phyloP scores from a whole-genome alignment of 2,329 filamentous ascomycete genomes.

The Trichoderma oligosporum region DNA sequence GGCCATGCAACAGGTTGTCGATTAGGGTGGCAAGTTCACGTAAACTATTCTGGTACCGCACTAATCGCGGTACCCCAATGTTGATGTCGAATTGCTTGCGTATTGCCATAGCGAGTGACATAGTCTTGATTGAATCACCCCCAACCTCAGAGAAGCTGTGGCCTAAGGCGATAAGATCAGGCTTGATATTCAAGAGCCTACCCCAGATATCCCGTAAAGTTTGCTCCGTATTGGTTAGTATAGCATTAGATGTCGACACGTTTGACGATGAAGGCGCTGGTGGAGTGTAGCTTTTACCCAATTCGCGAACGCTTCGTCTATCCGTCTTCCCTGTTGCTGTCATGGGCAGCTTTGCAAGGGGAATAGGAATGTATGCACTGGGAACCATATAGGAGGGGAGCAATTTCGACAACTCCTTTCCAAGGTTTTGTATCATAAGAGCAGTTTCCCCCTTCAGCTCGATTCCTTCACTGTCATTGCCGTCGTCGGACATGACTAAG shows the following conservation, averaged over 20 bases:
- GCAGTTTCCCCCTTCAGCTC: neutral
- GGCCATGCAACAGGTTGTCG: too few species aligned
- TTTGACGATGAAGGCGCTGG: too few species aligned
- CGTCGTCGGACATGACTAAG: too few species aligned
- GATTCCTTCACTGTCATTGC: too few species aligned
- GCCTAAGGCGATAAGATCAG: slow-evolving; percentile 26
- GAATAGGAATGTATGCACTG: slow-evolving; percentile 18
- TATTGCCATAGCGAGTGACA: too few species aligned
- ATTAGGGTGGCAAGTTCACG: too few species aligned
- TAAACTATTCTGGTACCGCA: too few species aligned
- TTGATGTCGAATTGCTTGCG: too few species aligned
- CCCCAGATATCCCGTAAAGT: neutral
- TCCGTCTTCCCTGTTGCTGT: slow-evolving; percentile 22
- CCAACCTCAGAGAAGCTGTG: slow-evolving; percentile 41
- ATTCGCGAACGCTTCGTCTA: slow-evolving; percentile 11
- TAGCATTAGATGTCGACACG: too few species aligned
- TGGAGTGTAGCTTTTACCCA: neutral
- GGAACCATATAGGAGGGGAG: slow-evolving; percentile 28
- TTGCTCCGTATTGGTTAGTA: neutral
- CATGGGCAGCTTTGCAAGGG: slow-evolving; percentile 18
- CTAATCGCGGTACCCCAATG: too few species aligned
- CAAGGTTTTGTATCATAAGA: neutral
- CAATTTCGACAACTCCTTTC: slow-evolving; percentile 17
- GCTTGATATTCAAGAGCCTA: neutral
- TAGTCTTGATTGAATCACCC: slow-evolving; percentile 44